These are phyloP conservation scores for Panellus pusillus DNA, from an alignment of 768 basidiomycete species.

Conservation along the genomic window DNA sequence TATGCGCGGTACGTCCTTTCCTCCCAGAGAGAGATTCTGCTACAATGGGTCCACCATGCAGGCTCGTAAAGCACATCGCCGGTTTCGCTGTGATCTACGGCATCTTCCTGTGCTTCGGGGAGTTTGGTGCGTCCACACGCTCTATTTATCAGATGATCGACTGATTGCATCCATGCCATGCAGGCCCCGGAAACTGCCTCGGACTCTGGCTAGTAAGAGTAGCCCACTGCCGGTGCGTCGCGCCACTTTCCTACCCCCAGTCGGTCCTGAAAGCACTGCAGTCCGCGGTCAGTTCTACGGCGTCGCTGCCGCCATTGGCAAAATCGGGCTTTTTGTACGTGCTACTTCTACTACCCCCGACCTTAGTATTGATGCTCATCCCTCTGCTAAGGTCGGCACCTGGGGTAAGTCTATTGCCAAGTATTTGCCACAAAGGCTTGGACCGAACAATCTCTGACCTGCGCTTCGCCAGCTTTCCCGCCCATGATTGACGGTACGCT, in stretches of 20 bases:
- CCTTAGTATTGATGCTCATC: background rate
- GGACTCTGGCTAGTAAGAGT: constrained; percentile 85
- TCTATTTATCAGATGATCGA: background rate
- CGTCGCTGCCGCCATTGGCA: constrained; percentile 81
- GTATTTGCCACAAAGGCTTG: too few relatives aligned
- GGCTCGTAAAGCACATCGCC: constrained; percentile 64
- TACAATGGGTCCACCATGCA: constrained; percentile 20
- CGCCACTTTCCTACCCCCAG: too few relatives aligned
- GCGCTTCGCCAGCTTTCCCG: constrained; percentile 51
- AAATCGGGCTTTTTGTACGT: constrained; percentile 70
- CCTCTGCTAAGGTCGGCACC: constrained; percentile 46
- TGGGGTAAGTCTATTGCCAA: constrained; percentile 53
- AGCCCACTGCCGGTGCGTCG: constrained; percentile 60
- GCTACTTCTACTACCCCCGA: background rate
- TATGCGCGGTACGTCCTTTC: constrained; percentile 50
- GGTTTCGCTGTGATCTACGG: constrained; percentile 88
- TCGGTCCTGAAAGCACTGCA: too few relatives aligned
- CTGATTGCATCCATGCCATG: constrained; percentile 3
- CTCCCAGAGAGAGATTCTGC: background rate
- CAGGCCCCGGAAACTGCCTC: constrained; percentile 81
- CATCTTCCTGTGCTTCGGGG: constrained; percentile 87
- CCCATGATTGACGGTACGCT: constrained; percentile 59
- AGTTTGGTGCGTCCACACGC: constrained; percentile 54
- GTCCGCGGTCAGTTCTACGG: constrained; percentile 87
- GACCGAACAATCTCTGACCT: background rate